These are phyloP conservation scores for Elymus sibiricus DNA, from an alignment of 176 grass and related monocot genomes.

Conservation along the genomic window DNA sequence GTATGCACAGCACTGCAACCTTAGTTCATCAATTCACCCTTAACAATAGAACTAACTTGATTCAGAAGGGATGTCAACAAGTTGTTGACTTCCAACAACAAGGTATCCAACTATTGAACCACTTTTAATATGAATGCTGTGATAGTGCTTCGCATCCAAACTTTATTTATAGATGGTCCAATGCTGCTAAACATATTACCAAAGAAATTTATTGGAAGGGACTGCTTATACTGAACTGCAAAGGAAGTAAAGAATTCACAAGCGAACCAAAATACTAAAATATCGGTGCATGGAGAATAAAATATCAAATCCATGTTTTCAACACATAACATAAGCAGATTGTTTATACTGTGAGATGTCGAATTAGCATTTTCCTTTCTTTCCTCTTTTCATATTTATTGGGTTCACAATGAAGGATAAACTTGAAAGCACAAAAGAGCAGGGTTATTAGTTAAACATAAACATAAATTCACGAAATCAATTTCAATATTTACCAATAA, in stretches of 20 bases:
- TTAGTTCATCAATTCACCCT: not conserved
- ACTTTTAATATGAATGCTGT: not conserved
- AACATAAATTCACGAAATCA: conserved; percentile 7
- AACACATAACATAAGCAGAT: conserved; percentile 20
- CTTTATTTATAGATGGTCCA: not conserved
- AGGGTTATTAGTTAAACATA: conserved; percentile 10
- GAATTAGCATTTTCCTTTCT: not conserved
- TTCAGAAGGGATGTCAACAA: conserved; percentile 12
- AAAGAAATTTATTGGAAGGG: not conserved
- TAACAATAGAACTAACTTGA: conserved; percentile 21
- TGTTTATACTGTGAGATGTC: not conserved
- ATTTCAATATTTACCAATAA: conserved; percentile 25
- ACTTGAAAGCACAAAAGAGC: conserved; percentile 10
- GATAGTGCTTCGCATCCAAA: not conserved
- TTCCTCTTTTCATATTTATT: conserved; percentile 12
- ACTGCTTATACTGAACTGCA: not conserved
- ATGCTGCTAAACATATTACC: not conserved
- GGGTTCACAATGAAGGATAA: not conserved
- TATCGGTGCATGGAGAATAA: not conserved
- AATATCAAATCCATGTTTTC: not conserved
- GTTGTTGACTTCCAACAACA: not conserved
- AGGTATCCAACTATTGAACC: not conserved
- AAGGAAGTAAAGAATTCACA: not conserved
- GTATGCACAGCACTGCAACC: not conserved
- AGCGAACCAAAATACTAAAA: not conserved